Evolutionary conservation across 2,329 filamentous ascomycete genomes (phyloP).

Genomic region (Exophiala oligosperma): DNA sequence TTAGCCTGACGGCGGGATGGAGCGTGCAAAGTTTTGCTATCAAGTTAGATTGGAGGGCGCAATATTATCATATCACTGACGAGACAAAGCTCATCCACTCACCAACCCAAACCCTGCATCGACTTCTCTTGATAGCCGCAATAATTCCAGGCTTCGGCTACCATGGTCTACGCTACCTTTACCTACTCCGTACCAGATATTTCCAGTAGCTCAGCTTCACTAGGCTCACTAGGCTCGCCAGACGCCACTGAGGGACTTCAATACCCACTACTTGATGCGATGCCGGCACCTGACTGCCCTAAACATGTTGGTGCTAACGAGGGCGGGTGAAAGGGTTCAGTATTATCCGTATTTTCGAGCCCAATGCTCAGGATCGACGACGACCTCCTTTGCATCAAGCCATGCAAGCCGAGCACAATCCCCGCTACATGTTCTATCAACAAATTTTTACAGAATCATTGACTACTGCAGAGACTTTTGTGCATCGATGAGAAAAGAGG

Average conservation of each 20-base stretch:
- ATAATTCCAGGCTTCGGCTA: not conserved
- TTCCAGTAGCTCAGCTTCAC: too few relatives aligned
- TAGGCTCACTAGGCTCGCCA: not conserved
- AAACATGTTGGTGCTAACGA: too few relatives aligned
- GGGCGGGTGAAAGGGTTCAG: too few relatives aligned
- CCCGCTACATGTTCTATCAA: not conserved
- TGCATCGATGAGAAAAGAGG: not conserved
- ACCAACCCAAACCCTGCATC: not conserved
- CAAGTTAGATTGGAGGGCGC: slow-evolving; percentile 20
- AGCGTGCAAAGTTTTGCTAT: slow-evolving; percentile 25
- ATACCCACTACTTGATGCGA: not conserved
- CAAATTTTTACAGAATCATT: not conserved
- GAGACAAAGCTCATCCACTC: too few relatives aligned
- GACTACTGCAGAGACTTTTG: not conserved
- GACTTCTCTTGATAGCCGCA: not conserved
- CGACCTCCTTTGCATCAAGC: too few relatives aligned
- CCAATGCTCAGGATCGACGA: not conserved
- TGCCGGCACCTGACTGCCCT: not conserved
- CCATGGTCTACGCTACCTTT: too few relatives aligned
- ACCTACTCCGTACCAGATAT: too few relatives aligned
- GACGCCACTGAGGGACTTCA: not conserved
- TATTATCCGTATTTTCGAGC: not conserved
- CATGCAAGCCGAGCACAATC: too few relatives aligned
- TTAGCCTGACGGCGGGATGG: slow-evolving; percentile 5
- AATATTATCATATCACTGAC: not conserved